Percentiles rank a stretch among this genome's conserved stretches.
Evolutionary conservation across 1,284 basidiomycete species (phyloP).

Genomic region (Pseudozyma flocculosa): DNA sequence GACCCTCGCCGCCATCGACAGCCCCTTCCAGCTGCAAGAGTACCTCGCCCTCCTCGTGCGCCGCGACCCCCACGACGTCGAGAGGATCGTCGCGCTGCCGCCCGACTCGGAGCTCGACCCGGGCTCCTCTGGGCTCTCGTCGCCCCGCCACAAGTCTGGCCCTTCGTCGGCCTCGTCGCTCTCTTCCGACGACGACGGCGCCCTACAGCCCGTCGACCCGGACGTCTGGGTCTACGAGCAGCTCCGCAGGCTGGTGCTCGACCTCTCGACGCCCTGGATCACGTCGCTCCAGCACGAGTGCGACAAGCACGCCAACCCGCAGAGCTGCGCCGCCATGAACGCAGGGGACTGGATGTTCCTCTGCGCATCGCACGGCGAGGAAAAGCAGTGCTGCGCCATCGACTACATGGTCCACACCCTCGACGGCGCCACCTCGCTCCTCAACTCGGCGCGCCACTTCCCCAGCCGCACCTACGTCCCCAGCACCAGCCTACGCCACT

Average conservation of each 20-base stretch:
- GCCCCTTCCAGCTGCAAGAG: slow-evolving; percentile 91
- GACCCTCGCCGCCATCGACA: slow-evolving; percentile 66
- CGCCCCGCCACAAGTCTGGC: slow-evolving; percentile 11
- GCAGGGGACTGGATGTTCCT: slow-evolving; percentile 95
- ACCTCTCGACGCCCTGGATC: slow-evolving; percentile 84
- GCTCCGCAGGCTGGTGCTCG: slow-evolving; percentile 83
- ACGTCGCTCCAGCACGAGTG: slow-evolving; percentile 83
- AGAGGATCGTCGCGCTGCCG: slow-evolving; percentile 71
- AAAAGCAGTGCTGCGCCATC: slow-evolving; percentile 77
- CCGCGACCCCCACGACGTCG: slow-evolving; percentile 81
- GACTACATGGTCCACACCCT: slow-evolving; percentile 95
- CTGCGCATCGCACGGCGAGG: slow-evolving; percentile 77
- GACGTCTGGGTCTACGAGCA: slow-evolving; percentile 93
- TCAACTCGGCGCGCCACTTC: slow-evolving; percentile 87
- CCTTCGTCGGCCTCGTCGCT: slow-evolving; percentile 3
- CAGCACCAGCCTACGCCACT: slow-evolving; percentile 76
- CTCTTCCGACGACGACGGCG: slow-evolving; percentile 5
- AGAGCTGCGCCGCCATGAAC: slow-evolving; percentile 90
- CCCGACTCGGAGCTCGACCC: slow-evolving; percentile 28
- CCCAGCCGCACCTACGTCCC: slow-evolving; percentile 65
- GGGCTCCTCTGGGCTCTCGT: slow-evolving; percentile 3
- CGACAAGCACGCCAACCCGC: slow-evolving; percentile 19
- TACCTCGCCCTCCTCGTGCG: slow-evolving; percentile 86
- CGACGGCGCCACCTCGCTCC: slow-evolving; percentile 87
- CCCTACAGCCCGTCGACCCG: slow-evolving; percentile 61